Base-by-base conservation (phyloP, 2,329 filamentous ascomycete genomes). In the Spiromastix sp. region DNA sequence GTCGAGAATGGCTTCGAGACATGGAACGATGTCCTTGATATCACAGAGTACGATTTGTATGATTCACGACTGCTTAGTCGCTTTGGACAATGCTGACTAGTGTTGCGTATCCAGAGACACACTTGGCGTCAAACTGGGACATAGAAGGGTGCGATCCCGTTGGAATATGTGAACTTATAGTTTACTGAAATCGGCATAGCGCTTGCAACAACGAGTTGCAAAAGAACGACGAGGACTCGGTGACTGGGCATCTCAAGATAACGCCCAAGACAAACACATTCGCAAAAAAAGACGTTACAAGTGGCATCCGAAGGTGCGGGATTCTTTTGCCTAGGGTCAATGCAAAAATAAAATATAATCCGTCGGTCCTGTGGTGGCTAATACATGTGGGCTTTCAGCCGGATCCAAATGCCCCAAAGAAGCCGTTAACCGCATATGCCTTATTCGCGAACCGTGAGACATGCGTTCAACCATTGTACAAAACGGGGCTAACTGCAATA, bases 11-110 rank as follows among this genome's bases (percentile, higher is more conserved):
- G 37, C 10, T 39, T 39, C 19, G 37, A 39, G 19, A 39, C 25
- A 17, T 39, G 37, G 37, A 24, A 34, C 5, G 37, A 39, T 30
- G 37, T 39, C n/a, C 28, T 39, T n/a, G 37, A 39, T 18, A 39
- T 39, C 32, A 39, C 32, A 10, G 37, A 39, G 25, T 12, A 25
- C 20, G 37, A 39, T 22, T 22, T 39, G 37, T 39, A 39, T 30
- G 35, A 18, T 31, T 22, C 22, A 15, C 30, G 27, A 21, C 11
- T 13, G 19, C 25, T 16, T 25, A n/a, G n/a, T n/a, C n/a, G 19
- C 20, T 11, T 27, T 18, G 6, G 17, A 11, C 21, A n/a, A n/a
- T 24, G 21, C 37, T 39, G 20, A 39, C 31, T 22, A 19, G 12
- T 25, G 15, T n/a, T 34, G 17, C 26, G 27, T 15, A n/a, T n/a